Base-by-base conservation (phyloP, 169 alveolate genomes). In the Plasmodium gaboni region DNA sequence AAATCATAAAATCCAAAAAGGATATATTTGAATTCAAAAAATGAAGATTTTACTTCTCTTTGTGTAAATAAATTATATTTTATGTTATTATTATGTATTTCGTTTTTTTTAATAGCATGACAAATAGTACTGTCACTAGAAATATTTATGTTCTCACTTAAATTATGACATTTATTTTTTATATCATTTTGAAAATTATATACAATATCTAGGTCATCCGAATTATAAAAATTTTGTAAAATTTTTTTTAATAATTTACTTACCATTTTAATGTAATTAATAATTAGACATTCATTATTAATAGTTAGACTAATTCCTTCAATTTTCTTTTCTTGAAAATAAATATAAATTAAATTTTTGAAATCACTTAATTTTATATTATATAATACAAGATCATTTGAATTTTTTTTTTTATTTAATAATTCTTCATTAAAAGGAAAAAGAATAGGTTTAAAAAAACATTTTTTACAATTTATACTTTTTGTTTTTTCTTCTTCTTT, bases 341-440 rank as follows among this genome's bases (percentile, higher is more conserved):
- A 83, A 19, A 83, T 68, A 57, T 68, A 83, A 12, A 83, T 55
- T 13, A 83, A 19, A 60, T 50, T 83, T 22, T 83, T 83, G 48
- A 57, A 83, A 57, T 28, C 12, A 63, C 91, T 83, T 7, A 48
- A 1, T 32, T 68, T 26, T 12, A 64, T 59, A 24, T 69, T 83
- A 28, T 83, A 32, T 63, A 83, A 42, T 9, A 60, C 32, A 42
- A 83, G 22, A 13, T 48, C 24, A 51, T 83, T 83, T 4, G 8
- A 42, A 28, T 44, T 68, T 57, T 68, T 44, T 46, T 57, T 69
- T 53, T 42, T 83, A 13, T 83, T 83, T 44, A 83, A 44, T n/a
- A 68, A 61, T 83, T 83, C 74, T 17, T 83, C 91, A 46, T 83
- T 83, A 83, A 83, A 83, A 17, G 91, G 85, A 69, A 83, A 83